Evolutionary conservation across 2,329 filamentous ascomycete genomes (phyloP).

Genomic region (Stylonectria norvegica): DNA sequence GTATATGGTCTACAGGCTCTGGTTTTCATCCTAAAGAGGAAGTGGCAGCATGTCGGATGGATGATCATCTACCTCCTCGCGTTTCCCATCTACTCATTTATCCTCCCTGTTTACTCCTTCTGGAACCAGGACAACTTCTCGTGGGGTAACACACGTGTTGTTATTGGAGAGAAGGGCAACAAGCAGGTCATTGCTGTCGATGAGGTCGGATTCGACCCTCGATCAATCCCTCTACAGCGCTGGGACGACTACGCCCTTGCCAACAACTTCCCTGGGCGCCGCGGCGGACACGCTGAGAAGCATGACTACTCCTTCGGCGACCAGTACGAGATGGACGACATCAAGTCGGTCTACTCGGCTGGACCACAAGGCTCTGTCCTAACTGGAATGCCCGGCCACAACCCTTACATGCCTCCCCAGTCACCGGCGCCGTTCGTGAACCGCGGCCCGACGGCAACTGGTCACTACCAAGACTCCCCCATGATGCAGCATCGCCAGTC

Average conservation of each 20-base stretch:
- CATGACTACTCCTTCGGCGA: conserved; percentile 64
- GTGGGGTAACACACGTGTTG: conserved; percentile 97
- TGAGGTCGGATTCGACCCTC: conserved; percentile 82
- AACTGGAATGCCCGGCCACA: conserved; percentile 72
- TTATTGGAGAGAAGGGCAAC: conserved; percentile 87
- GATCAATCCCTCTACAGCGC: conserved; percentile 86
- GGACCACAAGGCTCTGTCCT: conserved; percentile 84
- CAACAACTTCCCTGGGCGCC: conserved; percentile 88
- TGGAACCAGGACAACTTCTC: conserved; percentile 99
- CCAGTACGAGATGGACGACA: conserved; percentile 95
- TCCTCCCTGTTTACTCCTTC: conserved; percentile 94
- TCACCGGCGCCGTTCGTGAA: conserved; percentile 69
- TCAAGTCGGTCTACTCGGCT: conserved; percentile 93
- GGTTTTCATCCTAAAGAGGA: conserved; percentile 93
- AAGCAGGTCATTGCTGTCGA: conserved; percentile 89
- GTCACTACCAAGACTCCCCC: conserved; percentile 48
- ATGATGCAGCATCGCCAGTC: conserved; percentile 64
- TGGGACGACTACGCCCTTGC: conserved; percentile 93
- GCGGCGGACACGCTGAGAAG: conserved; percentile 69
- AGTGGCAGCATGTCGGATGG: conserved; percentile 99
- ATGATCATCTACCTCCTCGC: conserved; percentile 99
- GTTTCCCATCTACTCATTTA: conserved; percentile 87
- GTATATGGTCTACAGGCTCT: conserved; percentile 95
- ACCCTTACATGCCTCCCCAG: conserved; percentile 76
- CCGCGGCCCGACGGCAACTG: conserved; percentile 43